phyloP scores from a whole-genome alignment of 805 yeast genomes.

The Spathaspora sp. region DNA sequence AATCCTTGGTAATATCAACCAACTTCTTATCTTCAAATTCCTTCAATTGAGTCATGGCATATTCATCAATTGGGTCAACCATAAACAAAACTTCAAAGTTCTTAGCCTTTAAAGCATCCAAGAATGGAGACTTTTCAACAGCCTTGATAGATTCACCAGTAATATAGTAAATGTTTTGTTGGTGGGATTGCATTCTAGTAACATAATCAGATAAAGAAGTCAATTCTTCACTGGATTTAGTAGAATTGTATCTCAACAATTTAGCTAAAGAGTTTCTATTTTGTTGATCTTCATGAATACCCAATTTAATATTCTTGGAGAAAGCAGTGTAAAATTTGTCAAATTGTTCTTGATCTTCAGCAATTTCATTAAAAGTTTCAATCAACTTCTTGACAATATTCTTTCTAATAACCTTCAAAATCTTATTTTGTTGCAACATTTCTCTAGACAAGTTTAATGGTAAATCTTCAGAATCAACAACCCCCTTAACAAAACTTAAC shows the following conservation, averaged over 20 bases:
- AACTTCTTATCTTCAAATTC: conserved; percentile 99
- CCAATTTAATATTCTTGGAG: conserved; percentile 97
- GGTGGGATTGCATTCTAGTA: conserved; percentile 99
- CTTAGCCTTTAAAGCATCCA: conserved; percentile 97
- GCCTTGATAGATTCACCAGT: conserved; percentile 98
- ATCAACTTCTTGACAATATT: conserved; percentile 97
- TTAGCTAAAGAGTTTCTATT: conserved; percentile 95
- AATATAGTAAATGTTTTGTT: conserved; percentile 98
- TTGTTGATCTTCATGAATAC: conserved; percentile 98
- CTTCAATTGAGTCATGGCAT: conserved; percentile 98
- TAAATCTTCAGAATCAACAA: conserved; percentile 98
- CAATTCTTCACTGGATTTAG: conserved; percentile 90
- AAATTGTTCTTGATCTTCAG: conserved; percentile 98
- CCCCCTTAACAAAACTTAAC: conserved; percentile 97
- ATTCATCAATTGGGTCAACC: conserved; percentile 99
- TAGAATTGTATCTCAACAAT: conserved; percentile 94
- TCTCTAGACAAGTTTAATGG: conserved; percentile 99
- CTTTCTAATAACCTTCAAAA: conserved; percentile 98
- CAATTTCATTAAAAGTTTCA: conserved; percentile 98
- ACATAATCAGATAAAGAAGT: conserved; percentile 96
- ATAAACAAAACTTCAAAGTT: conserved; percentile 96
- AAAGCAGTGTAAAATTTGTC: conserved; percentile 98
- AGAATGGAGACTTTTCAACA: conserved; percentile 98
- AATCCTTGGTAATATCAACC: conserved; percentile 98
- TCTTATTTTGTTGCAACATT: conserved; percentile 99